A percentile compares a stretch with the other conserved stretches of the same genome.
phyloP scores from a whole-genome alignment of 1,284 basidiomycete species.

The Ustilago lituana region DNA sequence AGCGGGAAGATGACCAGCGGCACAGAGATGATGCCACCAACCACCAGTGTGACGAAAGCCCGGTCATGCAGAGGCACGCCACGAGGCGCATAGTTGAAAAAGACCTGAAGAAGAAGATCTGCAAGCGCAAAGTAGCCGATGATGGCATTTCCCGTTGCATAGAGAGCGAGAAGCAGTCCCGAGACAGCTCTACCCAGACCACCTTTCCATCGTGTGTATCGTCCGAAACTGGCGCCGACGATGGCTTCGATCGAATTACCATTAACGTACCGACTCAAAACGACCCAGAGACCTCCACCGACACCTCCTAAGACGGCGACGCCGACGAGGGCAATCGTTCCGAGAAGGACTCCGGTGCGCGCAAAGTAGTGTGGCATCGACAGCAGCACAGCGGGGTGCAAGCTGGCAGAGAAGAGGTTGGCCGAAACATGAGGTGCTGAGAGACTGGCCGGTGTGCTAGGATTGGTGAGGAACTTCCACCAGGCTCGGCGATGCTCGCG shows the following conservation, averaged over 20 bases:
- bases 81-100: slow-evolving; percentile 58
- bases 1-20: slow-evolving; percentile 63
- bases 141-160: slow-evolving; percentile 63
- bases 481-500: slow-evolving; percentile 37
- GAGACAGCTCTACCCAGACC: slow-evolving; percentile 52
- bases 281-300: slow-evolving; percentile 64
- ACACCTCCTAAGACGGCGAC: slow-evolving; percentile 60
- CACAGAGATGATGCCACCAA: slow-evolving; percentile 56
- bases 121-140: slow-evolving; percentile 64
- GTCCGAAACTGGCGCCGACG: slow-evolving; percentile 58
- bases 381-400: slow-evolving; percentile 63
- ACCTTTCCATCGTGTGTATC: slow-evolving; percentile 62
- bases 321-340: slow-evolving; percentile 46
- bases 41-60: slow-evolving; percentile 59
- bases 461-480: slow-evolving; percentile 52
- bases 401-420: slow-evolving; percentile 61
- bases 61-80: slow-evolving; percentile 60
- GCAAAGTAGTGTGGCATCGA: slow-evolving; percentile 64
- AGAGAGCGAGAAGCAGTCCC: slow-evolving; percentile 52
- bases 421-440: slow-evolving; percentile 59
- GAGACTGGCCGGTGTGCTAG: slow-evolving; percentile 56
- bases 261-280: slow-evolving; percentile 62
- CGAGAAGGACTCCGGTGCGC: slow-evolving; percentile 49
- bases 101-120: slow-evolving; percentile 62
- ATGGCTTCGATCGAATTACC: slow-evolving; percentile 61